Evolutionary conservation across 2,329 filamentous ascomycete species (phyloP), one percentile per base, ranked within the genome.

Genomic region (Lachnum nothofagi): DNA sequence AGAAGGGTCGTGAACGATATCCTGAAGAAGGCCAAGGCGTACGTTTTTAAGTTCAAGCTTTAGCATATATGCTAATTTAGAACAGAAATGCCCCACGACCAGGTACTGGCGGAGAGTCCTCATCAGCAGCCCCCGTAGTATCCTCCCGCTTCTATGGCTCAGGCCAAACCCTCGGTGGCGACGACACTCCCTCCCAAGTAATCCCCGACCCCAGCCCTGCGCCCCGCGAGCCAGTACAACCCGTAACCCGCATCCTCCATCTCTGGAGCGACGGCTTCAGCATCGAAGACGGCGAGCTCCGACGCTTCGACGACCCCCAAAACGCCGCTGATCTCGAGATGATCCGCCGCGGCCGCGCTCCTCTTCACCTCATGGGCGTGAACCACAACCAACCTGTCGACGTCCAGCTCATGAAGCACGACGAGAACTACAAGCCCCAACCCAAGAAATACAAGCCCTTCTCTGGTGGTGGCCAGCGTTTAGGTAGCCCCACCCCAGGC

Each of bases 201-300:
- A 79, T 93, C 43, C 80, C 82, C 37, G 82, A 87, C 56, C 79
- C 85, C 23, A 67, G 56, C 17, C 67, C 57, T n/a, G 59, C n/a
- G 53, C 58, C 27, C 33, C 41, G 53, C 44, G 56, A 53, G 58
- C 62, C 29, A 56, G 50, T 61, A 61, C 40, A 62, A 60, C 45
- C 68, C 65, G 80, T 86, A 52, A 80, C 81, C 43, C 82, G 87
- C 43, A 78, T 81, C 9, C 74, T 94, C 45, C 88, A 91, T 62
- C 76, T 93, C 38, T 94, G 88, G 88, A 77, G 78, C 35, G 84
- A 94, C 63, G 88, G 88, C 12, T 91, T 93, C 70, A 91, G 86
- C 56, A 82, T 94, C 52, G 88, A 91, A 51, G 86, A 93, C 61
- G 88, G 88, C 23, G 79, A 83, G 40, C 78, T 93, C 31, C 83